These are phyloP conservation scores for Pyrenochaeta sp. DNA, from an alignment of 2,329 filamentous ascomycete genomes.

Conservation along the genomic window DNA sequence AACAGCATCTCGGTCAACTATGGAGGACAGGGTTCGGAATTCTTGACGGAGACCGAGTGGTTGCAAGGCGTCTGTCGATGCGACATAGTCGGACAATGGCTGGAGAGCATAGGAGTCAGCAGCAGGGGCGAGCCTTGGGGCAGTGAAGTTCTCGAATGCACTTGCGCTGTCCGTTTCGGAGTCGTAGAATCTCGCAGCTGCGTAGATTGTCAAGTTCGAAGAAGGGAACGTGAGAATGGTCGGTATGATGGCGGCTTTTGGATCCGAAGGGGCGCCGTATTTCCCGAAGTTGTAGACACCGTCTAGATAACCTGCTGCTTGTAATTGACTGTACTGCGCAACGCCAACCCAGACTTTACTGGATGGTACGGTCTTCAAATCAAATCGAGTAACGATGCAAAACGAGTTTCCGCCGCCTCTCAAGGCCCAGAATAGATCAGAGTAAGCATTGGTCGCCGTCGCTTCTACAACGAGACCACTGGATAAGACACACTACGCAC, in stretches of 20 bases:
- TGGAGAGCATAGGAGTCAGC: constrained; percentile 24
- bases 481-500: constrained; percentile 29
- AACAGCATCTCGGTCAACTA: constrained; percentile 24
- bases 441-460: constrained; percentile 29
- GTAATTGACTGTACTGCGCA: constrained; percentile 21
- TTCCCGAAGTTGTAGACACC: constrained; percentile 30
- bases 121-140: constrained; percentile 21
- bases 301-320: constrained; percentile 25
- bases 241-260: constrained; percentile 30
- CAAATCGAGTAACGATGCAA: constrained; percentile 28
- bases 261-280: constrained; percentile 23
- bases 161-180: constrained; percentile 17
- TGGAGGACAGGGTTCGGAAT: constrained; percentile 23
- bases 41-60: constrained; percentile 23
- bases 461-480: constrained; percentile 31
- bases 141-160: constrained; percentile 32
- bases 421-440: constrained; percentile 46
- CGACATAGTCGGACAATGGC: constrained; percentile 19
- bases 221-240: constrained; percentile 26
- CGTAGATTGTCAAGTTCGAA: constrained; percentile 21
- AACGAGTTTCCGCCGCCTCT: constrained; percentile 39
- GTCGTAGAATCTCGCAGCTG: constrained; percentile 30
- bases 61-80: constrained; percentile 17
- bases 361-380: constrained; percentile 19
- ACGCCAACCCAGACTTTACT: constrained; percentile 22